phyloP scores from a whole-genome alignment of 768 basidiomycete species.

The Russula griseocarnosa region DNA sequence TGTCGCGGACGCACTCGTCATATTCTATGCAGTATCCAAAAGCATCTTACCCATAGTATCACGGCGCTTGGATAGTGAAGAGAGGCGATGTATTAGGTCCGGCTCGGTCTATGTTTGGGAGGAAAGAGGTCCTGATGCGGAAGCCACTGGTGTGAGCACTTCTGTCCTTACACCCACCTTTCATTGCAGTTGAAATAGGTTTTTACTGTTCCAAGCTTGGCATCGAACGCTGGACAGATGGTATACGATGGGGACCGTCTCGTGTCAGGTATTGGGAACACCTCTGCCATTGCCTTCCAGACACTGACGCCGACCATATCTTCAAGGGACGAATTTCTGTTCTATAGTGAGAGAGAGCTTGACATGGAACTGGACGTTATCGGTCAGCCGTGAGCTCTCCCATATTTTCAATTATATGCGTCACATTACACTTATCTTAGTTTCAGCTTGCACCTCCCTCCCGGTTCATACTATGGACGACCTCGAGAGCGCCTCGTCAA shows the following conservation, averaged over 20 bases:
- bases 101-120: constrained; percentile 84
- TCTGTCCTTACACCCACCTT: constrained; percentile 28
- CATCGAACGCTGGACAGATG: constrained; percentile 81
- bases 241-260: constrained; percentile 67
- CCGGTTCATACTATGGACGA: constrained; percentile 31
- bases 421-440: constrained; percentile 29
- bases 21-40: constrained; percentile 68
- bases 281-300: neutral
- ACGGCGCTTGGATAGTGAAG: constrained; percentile 70
- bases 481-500: constrained; percentile 58
- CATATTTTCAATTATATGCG: neutral
- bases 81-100: constrained; percentile 62
- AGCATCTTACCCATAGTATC: constrained; percentile 60
- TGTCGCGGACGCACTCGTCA: constrained; percentile 62
- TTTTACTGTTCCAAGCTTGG: constrained; percentile 46
- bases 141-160: constrained; percentile 53
- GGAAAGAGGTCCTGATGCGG: constrained; percentile 65
- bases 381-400: constrained; percentile 25
- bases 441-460: constrained; percentile 28
- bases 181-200: neutral
- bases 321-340: constrained; percentile 61
- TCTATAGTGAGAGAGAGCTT: constrained; percentile 65
- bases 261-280: constrained; percentile 56
- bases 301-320: neutral
- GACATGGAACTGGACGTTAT: constrained; percentile 32